Conservation (phyloP, 257 asterid species). For the Solanum verrucosum region DNA sequence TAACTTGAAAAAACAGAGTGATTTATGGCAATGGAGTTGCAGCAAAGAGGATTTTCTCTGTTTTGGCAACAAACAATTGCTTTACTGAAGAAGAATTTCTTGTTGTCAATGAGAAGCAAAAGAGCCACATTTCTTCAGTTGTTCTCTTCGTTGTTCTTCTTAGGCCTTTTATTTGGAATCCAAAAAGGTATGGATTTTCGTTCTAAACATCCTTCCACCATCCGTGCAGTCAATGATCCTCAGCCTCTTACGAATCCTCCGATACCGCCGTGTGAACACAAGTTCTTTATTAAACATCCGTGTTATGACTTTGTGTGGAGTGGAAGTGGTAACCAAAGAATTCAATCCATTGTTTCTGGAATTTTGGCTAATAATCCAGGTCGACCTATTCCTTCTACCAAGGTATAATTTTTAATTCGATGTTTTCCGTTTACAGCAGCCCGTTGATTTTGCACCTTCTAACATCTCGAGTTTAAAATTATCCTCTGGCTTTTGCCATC, state of each 20-base stretch:
- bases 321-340: conserved; percentile 15
- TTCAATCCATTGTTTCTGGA: conserved; percentile 15
- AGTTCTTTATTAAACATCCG: conserved; percentile 16
- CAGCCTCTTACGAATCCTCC: conserved; percentile 6
- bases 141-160: conserved; percentile 28
- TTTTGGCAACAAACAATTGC: conserved; percentile 23
- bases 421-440: neutral
- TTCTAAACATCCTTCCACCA: neutral
- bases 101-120: conserved; percentile 15
- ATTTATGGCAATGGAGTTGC: conserved; percentile 13
- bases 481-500: neutral
- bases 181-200: neutral
- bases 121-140: conserved; percentile 19
- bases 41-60: conserved; percentile 19
- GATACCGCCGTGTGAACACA: conserved; percentile 30
- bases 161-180: conserved; percentile 17
- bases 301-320: conserved; percentile 39
- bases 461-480: neutral
- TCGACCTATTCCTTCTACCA: conserved; percentile 12
- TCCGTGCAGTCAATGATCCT: conserved; percentile 13
- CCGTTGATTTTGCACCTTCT: neutral
- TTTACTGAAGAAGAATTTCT: conserved; percentile 24
- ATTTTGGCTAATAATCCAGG: conserved; percentile 30
- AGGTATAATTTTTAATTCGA: conserved; percentile 1
- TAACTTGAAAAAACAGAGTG: neutral